Conservation (phyloP, 176 grass and related monocot species). For the Triticum timopheevii region DNA sequence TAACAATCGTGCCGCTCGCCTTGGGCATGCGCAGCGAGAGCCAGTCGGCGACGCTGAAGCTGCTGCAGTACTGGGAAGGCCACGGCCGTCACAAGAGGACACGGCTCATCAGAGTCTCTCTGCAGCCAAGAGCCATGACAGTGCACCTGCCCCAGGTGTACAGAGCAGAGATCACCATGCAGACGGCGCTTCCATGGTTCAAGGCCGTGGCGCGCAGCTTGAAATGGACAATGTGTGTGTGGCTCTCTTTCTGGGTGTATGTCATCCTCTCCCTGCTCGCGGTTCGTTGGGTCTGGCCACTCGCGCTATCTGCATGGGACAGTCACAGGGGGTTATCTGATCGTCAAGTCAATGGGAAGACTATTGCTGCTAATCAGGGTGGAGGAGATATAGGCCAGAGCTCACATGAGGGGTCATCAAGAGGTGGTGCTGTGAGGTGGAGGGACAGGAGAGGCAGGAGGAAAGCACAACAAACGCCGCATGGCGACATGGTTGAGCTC, state of each 20-base stretch:
- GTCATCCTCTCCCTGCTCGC: neutral
- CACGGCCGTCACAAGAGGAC: conserved; percentile 26
- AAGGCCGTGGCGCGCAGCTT: conserved; percentile 16
- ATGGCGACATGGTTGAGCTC: conserved; percentile 1
- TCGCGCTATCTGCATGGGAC: neutral
- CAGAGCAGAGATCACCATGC: conserved; percentile 27
- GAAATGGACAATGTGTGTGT: conserved; percentile 41
- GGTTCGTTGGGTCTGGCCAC: neutral
- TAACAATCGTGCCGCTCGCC: conserved; percentile 25
- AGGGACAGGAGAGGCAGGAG: conserved; percentile 33
- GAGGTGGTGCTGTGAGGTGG: neutral
- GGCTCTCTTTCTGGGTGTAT: conserved; percentile 29
- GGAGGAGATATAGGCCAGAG: neutral
- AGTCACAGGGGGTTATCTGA: neutral
- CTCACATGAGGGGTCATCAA: neutral
- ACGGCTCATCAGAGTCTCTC: conserved; percentile 13
- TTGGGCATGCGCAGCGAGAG: conserved; percentile 35
- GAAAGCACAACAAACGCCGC: neutral
- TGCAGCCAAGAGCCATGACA: conserved; percentile 37
- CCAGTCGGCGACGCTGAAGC: conserved; percentile 17
- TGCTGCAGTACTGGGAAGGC: conserved; percentile 32
- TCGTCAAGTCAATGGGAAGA: neutral
- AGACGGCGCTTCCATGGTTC: conserved; percentile 27
- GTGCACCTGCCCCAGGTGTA: conserved; percentile 39
- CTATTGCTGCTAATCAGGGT: neutral